Evolutionary conservation across 768 basidiomycete genomes (phyloP), one percentile per base, ranked within the genome.

Genomic region (Termitomyces sp.): DNA sequence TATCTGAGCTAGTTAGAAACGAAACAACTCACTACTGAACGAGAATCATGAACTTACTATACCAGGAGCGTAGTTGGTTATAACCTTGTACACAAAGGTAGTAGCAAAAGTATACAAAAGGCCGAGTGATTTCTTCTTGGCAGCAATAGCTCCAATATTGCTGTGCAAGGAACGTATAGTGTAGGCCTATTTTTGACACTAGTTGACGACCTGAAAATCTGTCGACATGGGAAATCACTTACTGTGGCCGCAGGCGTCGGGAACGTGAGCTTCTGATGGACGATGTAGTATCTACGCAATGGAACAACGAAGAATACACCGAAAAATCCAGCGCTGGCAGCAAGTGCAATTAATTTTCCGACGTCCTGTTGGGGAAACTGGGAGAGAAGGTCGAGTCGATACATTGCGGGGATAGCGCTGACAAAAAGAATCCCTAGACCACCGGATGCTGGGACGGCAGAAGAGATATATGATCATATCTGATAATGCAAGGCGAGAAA

Each of bases 301-400:
- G 85, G 84, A 56, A 86, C 81, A 55, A 82, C 83, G 74, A 88
- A 87, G 69, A 86, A 84, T 9, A 85, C 78, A 47, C 82, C 84
- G 60, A 83, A 85, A 73, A 85, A 82, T 40, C 79, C 79, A 49
- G 79, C 75, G 59, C 76, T 79, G 13, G 76, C 68, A 9, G 81
- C 81, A 41, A 86, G 73, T 1, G 82, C 78, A 60, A 85, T 81
- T 18, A 86, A 70, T 49, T 74, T 77, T 3, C 83, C 84, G 48
- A 82, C 72, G 56, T 87, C 85, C 30, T 81, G 60, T 45, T 74
- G 56, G 3, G 85, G 83, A 7, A 72, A 59, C 9, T 66, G 66
- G 14, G 76, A 74, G 24, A 85, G 68, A 8, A 85, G 75, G 20
- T 75, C 61, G 5, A 85, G 76, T 24, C 79, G 78, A 60, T 84